Conservation (phyloP, 352 stramenopile genomes). For the Aphanomyces euteiches region DNA sequence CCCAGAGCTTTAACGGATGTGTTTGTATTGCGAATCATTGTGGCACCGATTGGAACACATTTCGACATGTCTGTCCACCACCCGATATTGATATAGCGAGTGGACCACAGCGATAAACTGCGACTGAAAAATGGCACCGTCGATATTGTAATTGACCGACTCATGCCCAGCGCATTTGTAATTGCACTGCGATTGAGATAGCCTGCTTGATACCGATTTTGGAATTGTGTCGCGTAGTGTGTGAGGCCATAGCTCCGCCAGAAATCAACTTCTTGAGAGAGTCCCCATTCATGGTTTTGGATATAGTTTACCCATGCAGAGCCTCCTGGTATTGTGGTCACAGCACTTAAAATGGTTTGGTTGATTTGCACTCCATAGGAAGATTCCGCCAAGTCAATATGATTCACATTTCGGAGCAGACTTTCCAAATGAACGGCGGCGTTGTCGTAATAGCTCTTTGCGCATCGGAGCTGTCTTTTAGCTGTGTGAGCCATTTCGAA, state of each 20-base stretch:
- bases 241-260: neutral
- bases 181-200: conserved; percentile 9
- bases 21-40: neutral
- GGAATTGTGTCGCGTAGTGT: neutral
- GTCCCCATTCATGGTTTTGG: neutral
- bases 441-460: neutral
- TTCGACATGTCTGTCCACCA: conserved; percentile 17
- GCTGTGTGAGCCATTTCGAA: conserved; percentile 13
- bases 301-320: neutral
- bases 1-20: conserved; percentile 11
- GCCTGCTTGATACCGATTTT: conserved; percentile 13
- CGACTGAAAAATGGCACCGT: neutral
- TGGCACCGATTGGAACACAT: neutral
- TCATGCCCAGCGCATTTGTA: conserved; percentile 16
- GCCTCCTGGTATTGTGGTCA: neutral
- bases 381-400: neutral
- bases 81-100: neutral
- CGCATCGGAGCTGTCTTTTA: conserved; percentile 16
- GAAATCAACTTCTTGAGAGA: neutral
- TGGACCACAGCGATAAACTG: conserved; percentile 15
- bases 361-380: neutral
- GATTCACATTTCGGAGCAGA: conserved; percentile 3
- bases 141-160: neutral
- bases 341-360: neutral
- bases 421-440: conserved; percentile 19